Base-by-base conservation (phyloP, 495 filamentous ascomycete genomes). In the Podospora pseudopauciseta region DNA sequence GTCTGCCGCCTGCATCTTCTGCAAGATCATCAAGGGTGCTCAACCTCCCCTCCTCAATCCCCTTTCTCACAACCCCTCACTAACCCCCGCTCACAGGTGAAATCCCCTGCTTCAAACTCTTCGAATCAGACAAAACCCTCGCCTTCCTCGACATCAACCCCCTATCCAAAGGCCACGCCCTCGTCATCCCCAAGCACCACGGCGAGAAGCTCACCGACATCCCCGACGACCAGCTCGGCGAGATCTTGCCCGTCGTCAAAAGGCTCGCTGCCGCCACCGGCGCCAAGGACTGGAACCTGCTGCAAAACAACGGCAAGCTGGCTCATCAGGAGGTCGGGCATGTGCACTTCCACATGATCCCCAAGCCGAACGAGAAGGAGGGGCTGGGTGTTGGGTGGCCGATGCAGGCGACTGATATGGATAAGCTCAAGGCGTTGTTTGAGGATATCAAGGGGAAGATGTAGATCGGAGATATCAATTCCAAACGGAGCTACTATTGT, bases 61-160 rank as follows among this genome's bases (percentile, higher is more conserved):
- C 67, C 53, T 20, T 26, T 56, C 61, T 65, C 60, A 69, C 55
- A 65, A 26, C 70, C 39, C 56, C 60, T 23, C 19, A 28, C 67
- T 74, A 66, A 73, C 34, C 54, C 62, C 15, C 13, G 7, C 15
- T 57, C 64, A 71, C 75, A 96, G 93, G 92, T 71, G 94, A 97
- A 56, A 97, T 97, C 81, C 93, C 94, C 60, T 92, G 89, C 73
- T 91, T 97, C 83, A 97, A 97, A 86, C 86, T 98, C 82, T 92
- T 91, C 75, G 95, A 99, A 80, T 91, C 82, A 73, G 92, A 96
- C 34, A 96, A 93, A 84, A 91, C 95, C 68, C 85, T 97, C 18
- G 95, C 95, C 5, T 99, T 99, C 83, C 90, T 99, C 72, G 95
- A 99, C 80, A 97, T 98, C 81, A 86, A 91, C 71, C 95, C 95